Evolutionary conservation across 164 flowering plant species (phyloP).

Genomic region (Piper longum): DNA sequence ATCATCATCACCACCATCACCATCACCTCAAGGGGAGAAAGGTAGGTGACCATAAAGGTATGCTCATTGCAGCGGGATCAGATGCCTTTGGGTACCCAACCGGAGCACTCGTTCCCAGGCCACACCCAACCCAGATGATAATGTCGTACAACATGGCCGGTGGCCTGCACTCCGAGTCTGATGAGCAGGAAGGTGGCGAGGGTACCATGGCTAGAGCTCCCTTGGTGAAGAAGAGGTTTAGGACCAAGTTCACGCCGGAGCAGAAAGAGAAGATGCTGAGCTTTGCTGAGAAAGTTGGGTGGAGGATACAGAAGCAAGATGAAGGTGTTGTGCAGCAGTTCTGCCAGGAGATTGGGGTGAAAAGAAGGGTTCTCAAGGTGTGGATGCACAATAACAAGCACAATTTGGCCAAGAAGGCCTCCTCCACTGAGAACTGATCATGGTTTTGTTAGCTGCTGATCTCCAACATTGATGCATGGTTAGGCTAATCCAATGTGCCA

Average conservation of each 20-base stretch:
- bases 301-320: constrained; percentile 88
- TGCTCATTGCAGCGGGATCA: constrained; percentile 13
- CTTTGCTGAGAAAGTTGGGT: constrained; percentile 79
- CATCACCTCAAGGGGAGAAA: constrained; percentile 23
- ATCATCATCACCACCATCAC: constrained; percentile 5
- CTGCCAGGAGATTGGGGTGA: constrained; percentile 80
- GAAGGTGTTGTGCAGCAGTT: constrained; percentile 67
- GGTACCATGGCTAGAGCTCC: constrained; percentile 17
- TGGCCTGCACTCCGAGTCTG: constrained; percentile 37
- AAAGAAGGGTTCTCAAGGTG: constrained; percentile 80
- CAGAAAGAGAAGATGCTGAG: constrained; percentile 82
- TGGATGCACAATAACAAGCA: constrained; percentile 98
- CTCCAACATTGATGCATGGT: no score
- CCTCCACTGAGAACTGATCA: constrained; percentile 3
- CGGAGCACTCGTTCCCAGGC: constrained; percentile 20
- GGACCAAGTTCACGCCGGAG: constrained; percentile 72
- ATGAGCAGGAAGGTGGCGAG: constrained; percentile 34
- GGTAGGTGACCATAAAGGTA: constrained; percentile 26
- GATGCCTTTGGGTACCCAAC: constrained; percentile 37
- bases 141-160: constrained; percentile 37
- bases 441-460: neutral
- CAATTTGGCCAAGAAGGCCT: constrained; percentile 48
- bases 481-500: no score
- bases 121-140: constrained; percentile 34
- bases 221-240: constrained; percentile 50